Conservation (phyloP, 2,329 filamentous ascomycete species). For the Davidsoniella eucalypti region DNA sequence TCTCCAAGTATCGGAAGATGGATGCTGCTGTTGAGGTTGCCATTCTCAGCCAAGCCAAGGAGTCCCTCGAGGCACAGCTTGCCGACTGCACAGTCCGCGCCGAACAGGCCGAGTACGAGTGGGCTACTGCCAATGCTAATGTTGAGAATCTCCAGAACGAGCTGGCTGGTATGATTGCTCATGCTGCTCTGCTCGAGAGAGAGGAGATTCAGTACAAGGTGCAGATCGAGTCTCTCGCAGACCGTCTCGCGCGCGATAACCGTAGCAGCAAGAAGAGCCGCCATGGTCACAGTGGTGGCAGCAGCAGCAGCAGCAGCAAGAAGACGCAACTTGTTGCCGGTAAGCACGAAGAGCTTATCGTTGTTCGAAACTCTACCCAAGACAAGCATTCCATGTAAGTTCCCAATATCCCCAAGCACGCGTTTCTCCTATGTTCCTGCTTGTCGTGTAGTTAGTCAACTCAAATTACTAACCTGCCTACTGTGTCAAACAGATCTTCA, state of each 20-base stretch:
- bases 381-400: slow-evolving; percentile 11
- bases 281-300: not conserved
- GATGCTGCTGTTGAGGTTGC: slow-evolving; percentile 5
- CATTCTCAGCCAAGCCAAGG: slow-evolving; percentile 7
- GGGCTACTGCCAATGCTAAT: slow-evolving; percentile 5
- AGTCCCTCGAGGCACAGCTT: slow-evolving; percentile 5
- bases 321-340: not conserved
- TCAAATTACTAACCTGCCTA: slow-evolving; percentile 3
- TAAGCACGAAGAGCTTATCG: slow-evolving; percentile 9
- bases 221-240: slow-evolving; percentile 10
- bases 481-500: slow-evolving; percentile 6
- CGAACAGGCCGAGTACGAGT: slow-evolving; percentile 5
- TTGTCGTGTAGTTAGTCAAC: not conserved
- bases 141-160: slow-evolving; percentile 3
- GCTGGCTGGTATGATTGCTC: slow-evolving; percentile 6
- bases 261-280: slow-evolving; percentile 1
- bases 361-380: slow-evolving; percentile 4
- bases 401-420: slow-evolving; percentile 13
- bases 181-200: slow-evolving; percentile 4
- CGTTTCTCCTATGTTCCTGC: not conserved
- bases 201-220: slow-evolving; percentile 12
- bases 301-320: not conserved
- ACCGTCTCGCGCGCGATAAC: slow-evolving; percentile 6
- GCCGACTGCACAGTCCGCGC: not conserved
- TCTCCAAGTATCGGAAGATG: slow-evolving; percentile 2